Evolutionary conservation across 495 filamentous ascomycete species (phyloP).

Genomic region (Pyronema omphalodes): DNA sequence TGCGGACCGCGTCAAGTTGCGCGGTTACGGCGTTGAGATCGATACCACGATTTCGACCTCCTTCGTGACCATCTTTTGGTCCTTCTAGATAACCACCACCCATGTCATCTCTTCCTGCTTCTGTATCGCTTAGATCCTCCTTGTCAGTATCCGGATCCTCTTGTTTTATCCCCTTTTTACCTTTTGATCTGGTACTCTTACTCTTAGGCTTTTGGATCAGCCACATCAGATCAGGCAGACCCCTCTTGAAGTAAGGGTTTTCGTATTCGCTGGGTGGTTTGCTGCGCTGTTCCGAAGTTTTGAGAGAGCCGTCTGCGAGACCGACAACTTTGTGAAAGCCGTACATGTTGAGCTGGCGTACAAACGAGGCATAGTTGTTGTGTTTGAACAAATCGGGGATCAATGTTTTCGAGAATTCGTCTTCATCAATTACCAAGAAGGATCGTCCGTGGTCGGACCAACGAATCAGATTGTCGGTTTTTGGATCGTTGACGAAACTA

Average conservation of each 20-base stretch:
- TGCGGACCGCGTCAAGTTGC: conserved; percentile 62
- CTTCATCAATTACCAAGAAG: conserved; percentile 92
- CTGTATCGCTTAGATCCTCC: conserved; percentile 40
- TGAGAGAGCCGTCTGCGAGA: conserved; percentile 91
- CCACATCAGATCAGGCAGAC: conserved; percentile 87
- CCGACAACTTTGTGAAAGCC: conserved; percentile 98
- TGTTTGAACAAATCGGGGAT: conserved; percentile 98
- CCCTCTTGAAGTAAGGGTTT: conserved; percentile 88
- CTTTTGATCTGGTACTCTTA: conserved; percentile 33
- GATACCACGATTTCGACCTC: conserved; percentile 9
- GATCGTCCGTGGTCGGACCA: conserved; percentile 95
- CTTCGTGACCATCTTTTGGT: conserved; percentile 10
- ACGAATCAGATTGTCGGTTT: conserved; percentile 85
- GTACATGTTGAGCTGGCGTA: conserved; percentile 98
- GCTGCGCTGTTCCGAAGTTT: conserved; percentile 85
- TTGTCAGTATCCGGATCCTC: conserved; percentile 49
- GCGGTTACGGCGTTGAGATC: conserved; percentile 59
- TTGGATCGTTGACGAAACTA: conserved; percentile 82
- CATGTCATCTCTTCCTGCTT: conserved; percentile 26
- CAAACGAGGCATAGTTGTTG: conserved; percentile 98
- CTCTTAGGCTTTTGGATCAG: conserved; percentile 93
- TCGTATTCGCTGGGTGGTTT: conserved; percentile 97
- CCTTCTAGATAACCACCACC: conserved; percentile 22
- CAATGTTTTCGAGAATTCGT: conserved; percentile 93
- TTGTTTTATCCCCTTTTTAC: conserved; percentile 41